These are phyloP conservation scores for Amanita muscaria DNA, from an alignment of 768 basidiomycete species.

Conservation along the genomic window DNA sequence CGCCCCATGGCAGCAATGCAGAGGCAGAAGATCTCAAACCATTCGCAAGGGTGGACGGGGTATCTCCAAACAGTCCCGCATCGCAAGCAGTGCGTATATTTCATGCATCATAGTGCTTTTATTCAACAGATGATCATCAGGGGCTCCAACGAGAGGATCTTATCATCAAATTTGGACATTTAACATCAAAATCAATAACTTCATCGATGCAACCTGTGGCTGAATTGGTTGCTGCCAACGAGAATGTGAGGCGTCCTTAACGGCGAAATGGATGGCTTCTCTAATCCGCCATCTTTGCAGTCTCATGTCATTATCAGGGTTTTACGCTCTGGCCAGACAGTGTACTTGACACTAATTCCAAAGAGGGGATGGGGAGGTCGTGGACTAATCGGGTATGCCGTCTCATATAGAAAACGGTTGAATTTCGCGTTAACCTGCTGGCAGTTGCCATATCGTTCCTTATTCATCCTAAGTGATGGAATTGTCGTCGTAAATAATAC, in stretches of 20 bases:
- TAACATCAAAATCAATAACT: slow-evolving; percentile 46
- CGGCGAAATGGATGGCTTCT: not conserved
- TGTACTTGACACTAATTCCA: slow-evolving; percentile 55
- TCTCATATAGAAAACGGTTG: not conserved
- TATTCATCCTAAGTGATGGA: slow-evolving; percentile 21
- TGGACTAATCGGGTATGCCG: slow-evolving; percentile 68
- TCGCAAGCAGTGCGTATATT: slow-evolving; percentile 53
- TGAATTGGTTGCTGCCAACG: slow-evolving; percentile 61
- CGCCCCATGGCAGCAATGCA: slow-evolving; percentile 7
- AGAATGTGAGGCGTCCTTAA: slow-evolving; percentile 52
- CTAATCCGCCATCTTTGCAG: slow-evolving; percentile 27
- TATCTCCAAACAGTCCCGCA: slow-evolving; percentile 78
- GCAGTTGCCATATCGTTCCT: slow-evolving; percentile 60
- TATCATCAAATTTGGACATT: slow-evolving; percentile 61
- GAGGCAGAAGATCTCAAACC: slow-evolving; percentile 25
- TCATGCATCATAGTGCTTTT: not conserved
- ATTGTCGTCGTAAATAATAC: not conserved
- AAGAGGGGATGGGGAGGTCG: slow-evolving; percentile 80
- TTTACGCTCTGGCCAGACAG: slow-evolving; percentile 36
- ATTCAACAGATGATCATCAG: slow-evolving; percentile 27
- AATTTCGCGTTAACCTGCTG: no score
- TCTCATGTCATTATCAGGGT: slow-evolving; percentile 50
- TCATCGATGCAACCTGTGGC: slow-evolving; percentile 59
- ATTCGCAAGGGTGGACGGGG: slow-evolving; percentile 77
- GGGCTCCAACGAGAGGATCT: slow-evolving; percentile 62